Percentiles rank a stretch among this genome's conserved stretches.
Evolutionary conservation across 2,329 filamentous ascomycete genomes (phyloP).

Genomic region (Aspergillus fructus): DNA sequence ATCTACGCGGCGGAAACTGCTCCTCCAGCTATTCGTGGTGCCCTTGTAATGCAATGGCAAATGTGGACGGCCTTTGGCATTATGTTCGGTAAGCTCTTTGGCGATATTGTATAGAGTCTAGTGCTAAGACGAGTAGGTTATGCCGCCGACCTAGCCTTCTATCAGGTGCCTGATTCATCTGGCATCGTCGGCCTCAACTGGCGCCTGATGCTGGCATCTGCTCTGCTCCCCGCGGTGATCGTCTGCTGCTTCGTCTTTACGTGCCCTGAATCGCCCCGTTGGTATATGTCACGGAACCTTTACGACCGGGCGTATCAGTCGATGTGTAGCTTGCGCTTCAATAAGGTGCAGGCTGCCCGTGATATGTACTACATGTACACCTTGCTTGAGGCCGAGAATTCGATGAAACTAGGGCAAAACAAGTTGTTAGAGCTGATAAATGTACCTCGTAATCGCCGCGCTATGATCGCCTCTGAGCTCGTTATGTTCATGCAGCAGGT

Average conservation of each 20-base stretch:
- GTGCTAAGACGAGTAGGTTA: conserved; percentile 39
- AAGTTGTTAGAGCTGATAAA: conserved; percentile 59
- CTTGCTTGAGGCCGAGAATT: conserved; percentile 61
- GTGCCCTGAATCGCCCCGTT: conserved; percentile 56
- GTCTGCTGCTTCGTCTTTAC: conserved; percentile 62
- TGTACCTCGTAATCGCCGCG: conserved; percentile 62
- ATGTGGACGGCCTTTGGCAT: conserved; percentile 54
- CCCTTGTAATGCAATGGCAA: conserved; percentile 82
- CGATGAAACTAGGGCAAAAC: conserved; percentile 51
- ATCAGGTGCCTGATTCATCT: conserved; percentile 51
- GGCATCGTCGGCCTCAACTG: conserved; percentile 61
- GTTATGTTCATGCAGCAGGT: conserved; percentile 69
- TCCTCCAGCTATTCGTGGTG: conserved; percentile 68
- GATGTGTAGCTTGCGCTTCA: conserved; percentile 44
- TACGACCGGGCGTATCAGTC: conserved; percentile 44
- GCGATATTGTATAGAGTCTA: not conserved
- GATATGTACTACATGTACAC: conserved; percentile 49
- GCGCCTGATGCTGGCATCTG: conserved; percentile 69
- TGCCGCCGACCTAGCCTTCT: conserved; percentile 62
- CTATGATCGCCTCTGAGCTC: conserved; percentile 59
- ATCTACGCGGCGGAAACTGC: conserved; percentile 75
- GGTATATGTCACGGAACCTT: conserved; percentile 48
- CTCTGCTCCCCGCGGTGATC: conserved; percentile 61
- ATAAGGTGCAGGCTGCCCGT: conserved; percentile 45
- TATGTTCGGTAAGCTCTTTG: conserved; percentile 39